Conservation (phyloP, 208 protist genomes). For the Leishmania braziliensis region DNA sequence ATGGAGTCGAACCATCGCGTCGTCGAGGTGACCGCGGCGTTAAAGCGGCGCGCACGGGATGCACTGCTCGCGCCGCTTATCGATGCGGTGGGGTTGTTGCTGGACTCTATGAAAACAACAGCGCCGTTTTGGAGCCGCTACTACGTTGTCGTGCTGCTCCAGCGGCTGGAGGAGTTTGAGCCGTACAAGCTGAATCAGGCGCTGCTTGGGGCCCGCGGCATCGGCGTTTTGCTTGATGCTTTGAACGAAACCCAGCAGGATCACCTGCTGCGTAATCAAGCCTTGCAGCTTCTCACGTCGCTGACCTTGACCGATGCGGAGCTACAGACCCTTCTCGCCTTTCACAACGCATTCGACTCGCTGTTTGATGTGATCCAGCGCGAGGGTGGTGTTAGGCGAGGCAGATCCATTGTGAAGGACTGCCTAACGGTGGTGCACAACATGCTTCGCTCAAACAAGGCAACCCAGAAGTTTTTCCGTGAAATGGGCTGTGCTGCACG, state of each 20-base stretch:
- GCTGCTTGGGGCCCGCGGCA: constrained; percentile 63
- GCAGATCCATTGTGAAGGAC: constrained; percentile 65
- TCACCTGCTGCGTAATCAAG: constrained; percentile 47
- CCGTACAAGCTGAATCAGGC: constrained; percentile 46
- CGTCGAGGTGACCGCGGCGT: constrained; percentile 24
- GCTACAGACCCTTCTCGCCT: constrained; percentile 80
- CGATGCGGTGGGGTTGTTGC: constrained; percentile 47
- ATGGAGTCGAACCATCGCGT: constrained; percentile 21
- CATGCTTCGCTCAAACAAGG: constrained; percentile 80
- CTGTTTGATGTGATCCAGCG: constrained; percentile 65
- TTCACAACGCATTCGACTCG: constrained; percentile 81
- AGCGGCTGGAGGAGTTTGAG: constrained; percentile 70
- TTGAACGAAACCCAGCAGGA: constrained; percentile 57
- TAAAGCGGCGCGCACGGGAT: constrained; percentile 53
- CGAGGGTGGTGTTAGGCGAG: constrained; percentile 54
- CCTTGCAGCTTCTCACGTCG: constrained; percentile 60
- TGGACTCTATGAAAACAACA: constrained; percentile 36
- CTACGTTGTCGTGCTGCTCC: constrained; percentile 65
- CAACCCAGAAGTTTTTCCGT: constrained; percentile 86
- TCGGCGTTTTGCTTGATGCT: constrained; percentile 61
- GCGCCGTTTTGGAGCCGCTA: constrained; percentile 53
- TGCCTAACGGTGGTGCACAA: constrained; percentile 84
- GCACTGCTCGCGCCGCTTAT: constrained; percentile 56
- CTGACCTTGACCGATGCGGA: constrained; percentile 72
- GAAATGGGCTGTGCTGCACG: constrained; percentile 72